Conservation (phyloP, 2,329 filamentous ascomycete genomes). For the Fusarium sp. region DNA sequence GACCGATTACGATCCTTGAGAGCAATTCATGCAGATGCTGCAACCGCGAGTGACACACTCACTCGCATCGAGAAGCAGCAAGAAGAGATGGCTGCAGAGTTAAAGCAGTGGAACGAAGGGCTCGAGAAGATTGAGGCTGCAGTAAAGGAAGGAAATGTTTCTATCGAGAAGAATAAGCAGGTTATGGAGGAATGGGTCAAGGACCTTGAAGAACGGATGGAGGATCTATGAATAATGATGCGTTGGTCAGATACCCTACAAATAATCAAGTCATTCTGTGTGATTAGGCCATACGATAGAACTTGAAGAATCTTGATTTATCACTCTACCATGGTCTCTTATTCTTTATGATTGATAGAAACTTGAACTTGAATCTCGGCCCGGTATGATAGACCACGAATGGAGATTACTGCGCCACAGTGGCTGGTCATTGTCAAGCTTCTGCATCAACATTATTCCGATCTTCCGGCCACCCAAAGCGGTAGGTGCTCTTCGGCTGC, state of each 20-base stretch:
- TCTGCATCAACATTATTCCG: slow-evolving; percentile 26
- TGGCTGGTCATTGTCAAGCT: slow-evolving; percentile 7
- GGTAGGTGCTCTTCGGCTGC: slow-evolving; percentile 33
- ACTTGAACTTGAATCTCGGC: background rate
- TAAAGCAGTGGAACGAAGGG: slow-evolving; percentile 86
- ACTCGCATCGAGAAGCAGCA: slow-evolving; percentile 82
- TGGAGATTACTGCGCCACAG: slow-evolving; percentile 28
- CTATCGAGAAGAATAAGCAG: slow-evolving; percentile 82
- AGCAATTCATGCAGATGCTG: slow-evolving; percentile 87
- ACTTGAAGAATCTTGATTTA: background rate
- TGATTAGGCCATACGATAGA: background rate
- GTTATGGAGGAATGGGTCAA: slow-evolving; percentile 91
- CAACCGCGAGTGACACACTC: slow-evolving; percentile 80
- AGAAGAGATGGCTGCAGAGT: slow-evolving; percentile 82
- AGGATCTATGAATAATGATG: slow-evolving; percentile 59
- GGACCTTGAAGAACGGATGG: slow-evolving; percentile 82
- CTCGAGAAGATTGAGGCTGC: slow-evolving; percentile 81
- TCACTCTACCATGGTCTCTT: too few relatives aligned
- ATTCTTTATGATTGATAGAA: background rate
- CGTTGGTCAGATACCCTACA: slow-evolving; percentile 49
- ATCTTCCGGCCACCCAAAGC: background rate
- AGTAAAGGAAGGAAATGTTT: slow-evolving; percentile 74
- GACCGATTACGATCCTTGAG: slow-evolving; percentile 86
- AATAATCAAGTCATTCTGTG: slow-evolving; percentile 13
- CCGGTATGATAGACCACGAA: background rate